A percentile compares a stretch with the other conserved stretches of the same genome.
Evolutionary conservation across 306 rosid genomes (phyloP).

Genomic region (Lathyrus tuberosus): DNA sequence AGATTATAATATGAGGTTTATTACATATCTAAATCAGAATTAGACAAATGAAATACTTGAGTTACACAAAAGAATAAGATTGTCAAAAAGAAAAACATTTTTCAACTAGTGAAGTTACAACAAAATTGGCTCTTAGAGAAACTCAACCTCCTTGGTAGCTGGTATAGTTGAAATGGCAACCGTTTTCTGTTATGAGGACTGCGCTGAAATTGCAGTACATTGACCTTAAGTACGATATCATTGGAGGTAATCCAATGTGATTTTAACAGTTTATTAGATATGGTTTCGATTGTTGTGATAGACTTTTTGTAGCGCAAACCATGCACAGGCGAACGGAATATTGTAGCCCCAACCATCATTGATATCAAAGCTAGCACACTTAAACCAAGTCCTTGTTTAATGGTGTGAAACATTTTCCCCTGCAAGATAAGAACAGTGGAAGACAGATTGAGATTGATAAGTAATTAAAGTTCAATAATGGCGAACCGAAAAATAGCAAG

Average conservation of each 20-base stretch:
- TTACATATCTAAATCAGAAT: not conserved
- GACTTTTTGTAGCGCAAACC: not conserved
- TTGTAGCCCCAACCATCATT: not conserved
- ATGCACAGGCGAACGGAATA: not conserved
- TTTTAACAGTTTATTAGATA: not conserved
- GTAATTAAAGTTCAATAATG: not conserved
- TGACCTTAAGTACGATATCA: not conserved
- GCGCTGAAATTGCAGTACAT: not conserved
- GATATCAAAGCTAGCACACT: constrained; percentile 5
- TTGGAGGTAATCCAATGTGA: not conserved
- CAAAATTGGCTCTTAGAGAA: not conserved
- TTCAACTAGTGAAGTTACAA: not conserved
- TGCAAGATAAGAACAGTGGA: constrained; percentile 3
- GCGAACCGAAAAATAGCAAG: not conserved
- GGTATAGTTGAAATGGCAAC: not conserved
- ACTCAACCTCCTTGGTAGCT: not conserved
- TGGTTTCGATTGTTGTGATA: not conserved
- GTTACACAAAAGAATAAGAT: not conserved
- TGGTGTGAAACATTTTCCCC: not conserved
- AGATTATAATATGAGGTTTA: not conserved
- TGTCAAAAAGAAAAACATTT: not conserved
- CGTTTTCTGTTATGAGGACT: not conserved
- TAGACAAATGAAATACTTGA: not conserved
- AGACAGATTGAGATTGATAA: not conserved
- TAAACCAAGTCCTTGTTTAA: not conserved